phyloP scores from a whole-genome alignment of 78 protist species.

The Guillardia theta region DNA sequence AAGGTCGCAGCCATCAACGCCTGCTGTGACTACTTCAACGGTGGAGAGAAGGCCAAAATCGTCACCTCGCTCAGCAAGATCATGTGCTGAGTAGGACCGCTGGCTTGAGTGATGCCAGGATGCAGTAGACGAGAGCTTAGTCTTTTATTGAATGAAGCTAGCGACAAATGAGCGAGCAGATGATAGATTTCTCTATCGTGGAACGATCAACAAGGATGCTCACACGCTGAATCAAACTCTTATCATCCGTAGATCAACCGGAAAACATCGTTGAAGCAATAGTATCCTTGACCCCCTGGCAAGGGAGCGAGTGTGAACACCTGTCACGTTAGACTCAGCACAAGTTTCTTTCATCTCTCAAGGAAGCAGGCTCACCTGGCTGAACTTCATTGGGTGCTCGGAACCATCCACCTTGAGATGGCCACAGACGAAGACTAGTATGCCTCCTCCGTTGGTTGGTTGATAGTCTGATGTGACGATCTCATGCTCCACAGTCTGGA shows the following conservation, averaged over 20 bases:
- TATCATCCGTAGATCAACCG: neutral
- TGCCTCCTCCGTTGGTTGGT: neutral
- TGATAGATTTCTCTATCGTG: too few species aligned
- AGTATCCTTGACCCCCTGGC: neutral
- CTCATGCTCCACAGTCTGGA: neutral
- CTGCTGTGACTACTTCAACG: too few species aligned
- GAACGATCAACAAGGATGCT: too few species aligned
- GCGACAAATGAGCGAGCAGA: too few species aligned
- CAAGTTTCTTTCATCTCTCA: neutral
- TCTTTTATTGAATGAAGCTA: too few species aligned
- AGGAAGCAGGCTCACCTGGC: neutral
- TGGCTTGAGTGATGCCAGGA: too few species aligned
- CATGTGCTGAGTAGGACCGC: too few species aligned
- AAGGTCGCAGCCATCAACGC: too few species aligned
- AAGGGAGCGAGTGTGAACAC: neutral
- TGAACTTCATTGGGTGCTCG: neutral
- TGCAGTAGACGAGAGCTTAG: too few species aligned
- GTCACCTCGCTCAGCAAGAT: too few species aligned
- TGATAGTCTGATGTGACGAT: neutral
- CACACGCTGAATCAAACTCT: too few species aligned
- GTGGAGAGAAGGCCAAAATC: too few species aligned
- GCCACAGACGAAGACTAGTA: neutral
- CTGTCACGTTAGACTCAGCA: neutral
- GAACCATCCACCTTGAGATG: constrained; percentile 7
- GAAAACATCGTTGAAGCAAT: neutral